A percentile compares a stretch with the other conserved stretches of the same genome.
Conservation (phyloP, 2,329 filamentous ascomycete species). For the Ascochyta pisi region DNA sequence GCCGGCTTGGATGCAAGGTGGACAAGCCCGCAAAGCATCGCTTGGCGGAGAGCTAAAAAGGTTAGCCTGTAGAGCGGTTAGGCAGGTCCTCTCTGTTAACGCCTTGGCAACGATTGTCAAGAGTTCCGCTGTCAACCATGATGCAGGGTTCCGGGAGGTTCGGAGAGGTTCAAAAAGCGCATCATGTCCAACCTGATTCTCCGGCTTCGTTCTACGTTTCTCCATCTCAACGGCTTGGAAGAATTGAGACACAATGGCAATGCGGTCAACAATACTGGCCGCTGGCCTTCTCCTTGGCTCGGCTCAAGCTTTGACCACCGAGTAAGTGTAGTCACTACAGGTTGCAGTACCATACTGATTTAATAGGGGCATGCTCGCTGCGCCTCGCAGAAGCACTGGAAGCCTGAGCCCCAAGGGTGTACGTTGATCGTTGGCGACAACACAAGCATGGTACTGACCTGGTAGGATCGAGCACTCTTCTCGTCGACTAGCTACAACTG, state of each 20-base stretch:
- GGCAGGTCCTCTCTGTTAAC: conserved; percentile 21
- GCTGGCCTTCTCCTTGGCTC: conserved; percentile 36
- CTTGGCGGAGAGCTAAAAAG: conserved; percentile 30
- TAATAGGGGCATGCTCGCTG: conserved; percentile 32
- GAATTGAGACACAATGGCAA: conserved; percentile 35
- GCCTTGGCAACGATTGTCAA: conserved; percentile 26
- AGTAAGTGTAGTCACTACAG: conserved; percentile 24
- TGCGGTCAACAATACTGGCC: conserved; percentile 32
- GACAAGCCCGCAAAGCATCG: conserved; percentile 27
- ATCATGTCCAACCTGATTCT: conserved; percentile 7
- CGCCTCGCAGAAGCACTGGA: conserved; percentile 42
- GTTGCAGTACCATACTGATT: conserved; percentile 6
- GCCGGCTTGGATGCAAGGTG: conserved; percentile 24
- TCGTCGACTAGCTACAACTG: conserved; percentile 47
- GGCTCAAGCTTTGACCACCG: conserved; percentile 34
- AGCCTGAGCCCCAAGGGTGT: conserved; percentile 45
- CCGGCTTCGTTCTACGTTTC: conserved; percentile 13
- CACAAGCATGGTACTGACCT: conserved; percentile 4
- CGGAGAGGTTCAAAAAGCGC: conserved; percentile 24
- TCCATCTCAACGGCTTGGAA: conserved; percentile 5
- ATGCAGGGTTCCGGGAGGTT: conserved; percentile 17
- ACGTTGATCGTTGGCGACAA: conserved; percentile 4
- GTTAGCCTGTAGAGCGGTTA: conserved; percentile 12
- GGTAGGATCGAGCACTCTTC: conserved; percentile 43
- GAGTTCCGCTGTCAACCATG: conserved; percentile 19